A percentile compares a stretch with the other conserved stretches of the same genome.
Conservation (phyloP, 2,329 filamentous ascomycete species). For the Leptosphaerulina australis region DNA sequence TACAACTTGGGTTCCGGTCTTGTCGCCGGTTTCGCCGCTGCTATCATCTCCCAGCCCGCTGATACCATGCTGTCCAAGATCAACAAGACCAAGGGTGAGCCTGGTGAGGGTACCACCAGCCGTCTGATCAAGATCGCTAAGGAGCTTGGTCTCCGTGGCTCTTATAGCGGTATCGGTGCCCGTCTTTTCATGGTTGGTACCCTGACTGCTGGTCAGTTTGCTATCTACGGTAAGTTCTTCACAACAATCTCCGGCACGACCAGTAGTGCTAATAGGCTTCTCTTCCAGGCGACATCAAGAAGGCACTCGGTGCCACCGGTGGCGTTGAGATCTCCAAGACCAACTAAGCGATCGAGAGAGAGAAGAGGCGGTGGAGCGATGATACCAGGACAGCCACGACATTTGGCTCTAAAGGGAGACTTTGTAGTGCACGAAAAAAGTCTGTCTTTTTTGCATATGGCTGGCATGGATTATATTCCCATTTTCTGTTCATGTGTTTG, state of each 20-base stretch:
- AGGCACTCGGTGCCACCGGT: conserved; percentile 70
- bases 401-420: conserved; percentile 20
- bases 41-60: conserved; percentile 85
- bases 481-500: conserved; percentile 36
- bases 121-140: conserved; percentile 87
- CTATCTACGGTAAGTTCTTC: conserved; percentile 71
- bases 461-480: conserved; percentile 29
- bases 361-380: conserved; percentile 21
- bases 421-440: conserved; percentile 33
- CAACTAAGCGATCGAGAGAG: conserved; percentile 21
- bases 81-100: conserved; percentile 90
- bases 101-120: conserved; percentile 80
- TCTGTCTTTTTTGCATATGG: conserved; percentile 42
- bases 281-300: conserved; percentile 64
- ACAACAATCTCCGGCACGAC: not conserved
- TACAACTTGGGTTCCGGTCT: conserved; percentile 87
- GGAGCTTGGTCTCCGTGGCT: conserved; percentile 81
- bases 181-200: conserved; percentile 73
- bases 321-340: conserved; percentile 55
- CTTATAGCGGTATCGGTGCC: conserved; percentile 80
- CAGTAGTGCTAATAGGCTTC: conserved; percentile 1
- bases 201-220: conserved; percentile 70
- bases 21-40: conserved; percentile 84
- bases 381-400: conserved; percentile 41
- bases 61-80: conserved; percentile 96